Base-by-base conservation (phyloP, 2,329 filamentous ascomycete species). In the Blumeria graminis region DNA sequence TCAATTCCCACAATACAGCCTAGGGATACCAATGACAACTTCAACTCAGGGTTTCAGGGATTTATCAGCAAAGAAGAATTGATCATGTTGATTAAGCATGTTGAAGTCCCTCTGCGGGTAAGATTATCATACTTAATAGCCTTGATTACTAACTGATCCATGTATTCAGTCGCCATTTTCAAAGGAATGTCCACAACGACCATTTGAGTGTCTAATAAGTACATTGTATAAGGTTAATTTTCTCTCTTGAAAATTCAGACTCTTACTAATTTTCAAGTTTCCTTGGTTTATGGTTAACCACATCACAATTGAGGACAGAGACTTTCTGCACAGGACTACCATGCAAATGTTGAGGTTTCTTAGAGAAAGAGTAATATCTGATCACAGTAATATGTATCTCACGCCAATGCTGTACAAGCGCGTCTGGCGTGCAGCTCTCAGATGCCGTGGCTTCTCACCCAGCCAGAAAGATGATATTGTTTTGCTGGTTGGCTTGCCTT, bases 151-250 rank as follows among this genome's bases (percentile, higher is more conserved):
- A 8, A 36, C 45, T 48, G 6, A 48, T 48, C n/a, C 16, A 14
- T 28, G 5, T 28, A 6, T 18, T 53, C 39, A 81, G 77, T 78
- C 77, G 11, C 75, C 76, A 0, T 82, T 77, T 63, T 74, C 76
- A 8, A 73, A 71, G 57, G 72, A 78, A 32, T 81, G 77, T 61
- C 77, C 78, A 0, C 78, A 83, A 67, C 74, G 80, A 13, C 75
- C 78, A 1, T 82, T 76, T 57, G 80, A 84, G 68, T 79, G 74
- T 63, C 69, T 83, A 62, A 80, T 83, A 61, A 80, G 76, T 64
- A 81, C 76, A 0, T 60, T 68, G 58, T 55, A 62, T 55, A 68
- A 68, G 63, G 65, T 65, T 60, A 33, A 58, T 59, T 18, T 10
- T 11, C n/a, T 38, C 28, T 10, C 41, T 7, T 32, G 32, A 1